Evolutionary conservation across 2,329 filamentous ascomycete species (phyloP), one percentile per base, ranked within the genome.

Genomic region (Amphichorda felina): DNA sequence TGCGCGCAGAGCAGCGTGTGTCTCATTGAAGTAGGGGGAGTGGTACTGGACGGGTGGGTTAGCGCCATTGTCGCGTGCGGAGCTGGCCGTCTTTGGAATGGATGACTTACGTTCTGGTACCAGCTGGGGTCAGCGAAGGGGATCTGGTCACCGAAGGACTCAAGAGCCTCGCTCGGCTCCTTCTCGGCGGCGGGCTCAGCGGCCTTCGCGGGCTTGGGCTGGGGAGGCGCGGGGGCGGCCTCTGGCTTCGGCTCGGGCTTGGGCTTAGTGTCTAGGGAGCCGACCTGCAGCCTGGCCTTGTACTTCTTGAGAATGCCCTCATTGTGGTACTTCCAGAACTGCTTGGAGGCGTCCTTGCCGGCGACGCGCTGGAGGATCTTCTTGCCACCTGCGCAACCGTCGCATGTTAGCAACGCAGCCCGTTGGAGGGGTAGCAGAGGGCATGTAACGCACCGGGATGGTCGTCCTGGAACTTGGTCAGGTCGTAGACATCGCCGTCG

Each of bases 1-100:
- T 44, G 77, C 80, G 41, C 91, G 86, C 34, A 98, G 80, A 35
- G 86, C 87, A 38, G 78, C 88, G 60, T 98, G 91, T 5, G 85
- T 79, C 61, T 94, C 81, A 63, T 95, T 95, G 72, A 82, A 94
- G 72, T 95, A 96, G 19, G 89, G 86, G 2, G 89, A 94, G 65
- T 94, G 84, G 62, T 94, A 94, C 83, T 93, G 44, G n/a, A 34
- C n/a, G n/a, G n/a, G 4, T 36, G 21, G 22, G 10, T 14, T 35
- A 29, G 17, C 16, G 27, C 15, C 13, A 22, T 19, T 13, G 11
- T 19, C 31, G 21, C 15, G n/a, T n/a, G n/a, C n/a, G n/a, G n/a
- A n/a, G n/a, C n/a, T 4, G 29, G n/a, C n/a, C n/a, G n/a, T n/a
- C n/a, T n/a, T n/a, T n/a, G n/a, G n/a, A n/a, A 15, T 31, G 15